These are phyloP conservation scores for Solanum pennellii DNA, from an alignment of 257 asterid species.

Conservation along the genomic window DNA sequence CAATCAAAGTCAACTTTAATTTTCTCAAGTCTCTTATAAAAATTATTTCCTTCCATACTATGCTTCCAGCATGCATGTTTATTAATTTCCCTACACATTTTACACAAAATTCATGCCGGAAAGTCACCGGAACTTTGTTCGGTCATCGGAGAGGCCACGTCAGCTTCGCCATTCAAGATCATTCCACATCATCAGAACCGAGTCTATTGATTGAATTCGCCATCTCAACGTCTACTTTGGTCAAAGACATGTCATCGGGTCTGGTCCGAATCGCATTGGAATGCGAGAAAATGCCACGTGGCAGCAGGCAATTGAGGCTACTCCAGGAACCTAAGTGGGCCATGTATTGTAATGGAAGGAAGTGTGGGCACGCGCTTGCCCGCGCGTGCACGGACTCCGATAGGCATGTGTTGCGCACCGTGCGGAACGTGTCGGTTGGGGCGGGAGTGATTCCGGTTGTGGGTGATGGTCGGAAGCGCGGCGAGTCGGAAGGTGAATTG, in stretches of 20 bases:
- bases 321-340: slow-evolving; percentile 62
- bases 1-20: slow-evolving; percentile 8
- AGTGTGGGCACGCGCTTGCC: slow-evolving; percentile 57
- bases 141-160: slow-evolving; percentile 76
- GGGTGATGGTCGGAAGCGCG: slow-evolving; percentile 41
- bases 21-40: slow-evolving; percentile 48
- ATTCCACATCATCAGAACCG: slow-evolving; percentile 59
- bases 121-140: slow-evolving; percentile 81
- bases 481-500: slow-evolving; percentile 62
- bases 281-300: slow-evolving; percentile 42
- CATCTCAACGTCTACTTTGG: slow-evolving; percentile 58
- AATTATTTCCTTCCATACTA: slow-evolving; percentile 36
- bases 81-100: slow-evolving; percentile 7
- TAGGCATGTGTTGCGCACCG: slow-evolving; percentile 61
- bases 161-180: slow-evolving; percentile 67
- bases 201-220: slow-evolving; percentile 56
- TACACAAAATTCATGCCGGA: slow-evolving; percentile 23
- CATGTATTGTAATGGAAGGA: slow-evolving; percentile 86
- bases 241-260: slow-evolving; percentile 85
- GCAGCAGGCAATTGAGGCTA: slow-evolving; percentile 23
- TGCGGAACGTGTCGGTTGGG: slow-evolving; percentile 67
- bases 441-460: slow-evolving; percentile 90
- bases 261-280: slow-evolving; percentile 71
- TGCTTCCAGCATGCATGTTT: slow-evolving; percentile 50
- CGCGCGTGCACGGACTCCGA: slow-evolving; percentile 56